Percentiles rank a stretch among this genome's conserved stretches.
phyloP scores from a whole-genome alignment of 805 yeast species.

The Myxozyma monticola region DNA sequence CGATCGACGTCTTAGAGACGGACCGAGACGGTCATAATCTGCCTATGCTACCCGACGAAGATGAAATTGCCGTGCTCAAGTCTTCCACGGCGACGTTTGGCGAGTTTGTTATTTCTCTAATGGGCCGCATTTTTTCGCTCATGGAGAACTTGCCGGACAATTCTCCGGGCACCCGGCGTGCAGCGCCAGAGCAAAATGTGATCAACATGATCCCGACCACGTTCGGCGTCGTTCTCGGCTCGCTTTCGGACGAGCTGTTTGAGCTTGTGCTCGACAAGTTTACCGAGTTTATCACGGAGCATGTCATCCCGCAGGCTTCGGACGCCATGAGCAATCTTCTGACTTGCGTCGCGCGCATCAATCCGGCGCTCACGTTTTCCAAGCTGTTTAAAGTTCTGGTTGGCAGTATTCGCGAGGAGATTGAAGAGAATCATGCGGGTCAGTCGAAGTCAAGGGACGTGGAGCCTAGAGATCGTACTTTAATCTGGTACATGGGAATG shows the following conservation, averaged over 20 bases:
- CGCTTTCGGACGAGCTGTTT: conserved; percentile 37
- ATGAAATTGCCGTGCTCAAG: conserved; percentile 56
- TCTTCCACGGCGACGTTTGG: conserved; percentile 75
- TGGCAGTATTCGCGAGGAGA: conserved; percentile 60
- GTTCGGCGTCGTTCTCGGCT: conserved; percentile 41
- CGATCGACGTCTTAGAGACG: conserved; percentile 55
- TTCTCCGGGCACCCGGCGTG: conserved; percentile 44
- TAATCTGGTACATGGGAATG: conserved; percentile 69
- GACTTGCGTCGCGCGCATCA: conserved; percentile 68
- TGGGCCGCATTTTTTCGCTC: conserved; percentile 59
- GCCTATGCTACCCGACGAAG: conserved; percentile 41
- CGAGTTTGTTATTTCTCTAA: conserved; percentile 55
- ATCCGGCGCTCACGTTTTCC: conserved; percentile 51
- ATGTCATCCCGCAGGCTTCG: conserved; percentile 57
- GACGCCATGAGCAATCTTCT: conserved; percentile 70
- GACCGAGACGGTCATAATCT: conserved; percentile 5
- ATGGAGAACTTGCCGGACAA: conserved; percentile 69
- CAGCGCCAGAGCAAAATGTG: conserved; percentile 50
- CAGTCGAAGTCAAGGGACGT: conserved; percentile 64
- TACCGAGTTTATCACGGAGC: conserved; percentile 56
- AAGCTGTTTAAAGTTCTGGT: conserved; percentile 48
- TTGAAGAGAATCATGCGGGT: conserved; percentile 81
- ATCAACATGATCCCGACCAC: conserved; percentile 41
- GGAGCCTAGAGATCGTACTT: conserved; percentile 72
- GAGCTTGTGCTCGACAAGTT: conserved; percentile 35